A percentile compares a stretch with the other conserved stretches of the same genome.
These are phyloP conservation scores for Skeletonema menzelii DNA, from an alignment of 108 stramenopile genomes.

Conservation along the genomic window DNA sequence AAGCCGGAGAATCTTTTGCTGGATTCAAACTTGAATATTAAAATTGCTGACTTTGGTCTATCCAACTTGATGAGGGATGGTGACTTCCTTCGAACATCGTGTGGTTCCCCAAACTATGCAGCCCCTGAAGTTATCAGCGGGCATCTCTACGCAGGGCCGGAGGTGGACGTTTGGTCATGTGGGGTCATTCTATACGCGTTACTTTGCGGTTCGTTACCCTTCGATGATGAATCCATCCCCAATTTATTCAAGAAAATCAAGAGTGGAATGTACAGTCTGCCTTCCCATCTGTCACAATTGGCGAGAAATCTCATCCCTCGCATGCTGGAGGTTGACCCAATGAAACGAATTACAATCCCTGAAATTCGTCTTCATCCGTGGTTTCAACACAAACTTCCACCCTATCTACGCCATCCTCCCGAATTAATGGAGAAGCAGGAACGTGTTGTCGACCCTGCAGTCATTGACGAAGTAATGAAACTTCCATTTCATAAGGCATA, in stretches of 20 bases:
- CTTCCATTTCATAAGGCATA: constrained; percentile 88
- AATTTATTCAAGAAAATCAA: constrained; percentile 99
- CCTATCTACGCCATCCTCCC: constrained; percentile 93
- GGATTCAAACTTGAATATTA: constrained; percentile 92
- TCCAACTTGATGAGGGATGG: constrained; percentile 98
- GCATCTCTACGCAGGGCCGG: constrained; percentile 97
- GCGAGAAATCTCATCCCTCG: constrained; percentile 96
- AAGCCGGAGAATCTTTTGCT: constrained; percentile 99
- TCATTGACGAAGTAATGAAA: constrained; percentile 90
- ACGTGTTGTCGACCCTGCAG: constrained; percentile 84
- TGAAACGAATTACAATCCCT: constrained; percentile 98
- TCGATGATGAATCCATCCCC: constrained; percentile 99
- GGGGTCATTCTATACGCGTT: constrained; percentile 99
- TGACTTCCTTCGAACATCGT: constrained; percentile 96
- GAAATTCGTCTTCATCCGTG: constrained; percentile 97
- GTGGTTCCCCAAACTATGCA: constrained; percentile 99
- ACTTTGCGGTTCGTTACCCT: constrained; percentile 96
- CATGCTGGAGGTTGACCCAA: constrained; percentile 99
- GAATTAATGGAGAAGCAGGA: constrained; percentile 96
- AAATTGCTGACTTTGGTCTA: constrained; percentile 99
- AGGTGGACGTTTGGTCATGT: constrained; percentile 99
- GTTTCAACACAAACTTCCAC: constrained; percentile 97
- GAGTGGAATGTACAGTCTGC: constrained; percentile 96
- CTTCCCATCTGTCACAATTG: constrained; percentile 92
- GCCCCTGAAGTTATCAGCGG: constrained; percentile 99